Evolutionary conservation across 1,284 basidiomycete species (phyloP).

Genomic region (Malassezia japonica): DNA sequence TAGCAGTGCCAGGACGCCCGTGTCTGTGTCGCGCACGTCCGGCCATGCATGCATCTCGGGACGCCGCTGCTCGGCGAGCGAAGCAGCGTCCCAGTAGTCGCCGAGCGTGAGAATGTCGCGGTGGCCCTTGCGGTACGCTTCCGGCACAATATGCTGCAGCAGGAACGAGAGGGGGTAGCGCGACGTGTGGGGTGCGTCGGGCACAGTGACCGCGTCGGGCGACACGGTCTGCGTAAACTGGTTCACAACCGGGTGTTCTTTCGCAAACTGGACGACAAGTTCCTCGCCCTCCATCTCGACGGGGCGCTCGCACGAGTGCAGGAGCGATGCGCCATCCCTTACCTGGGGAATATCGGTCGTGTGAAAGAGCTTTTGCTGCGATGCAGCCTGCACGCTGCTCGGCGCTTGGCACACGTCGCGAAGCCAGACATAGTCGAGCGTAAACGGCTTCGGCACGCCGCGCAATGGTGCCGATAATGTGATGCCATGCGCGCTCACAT

Average conservation of each 20-base stretch:
- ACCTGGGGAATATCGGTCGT: constrained; percentile 54
- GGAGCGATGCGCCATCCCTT: constrained; percentile 49
- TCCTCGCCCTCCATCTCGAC: constrained; percentile 14
- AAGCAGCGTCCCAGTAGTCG: constrained; percentile 27
- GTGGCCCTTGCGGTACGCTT: constrained; percentile 31
- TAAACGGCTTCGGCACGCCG: constrained; percentile 22
- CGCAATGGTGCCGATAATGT: constrained; percentile 44
- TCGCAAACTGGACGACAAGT: constrained; percentile 22
- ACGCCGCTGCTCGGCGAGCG: not conserved
- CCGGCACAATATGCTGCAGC: constrained; percentile 52
- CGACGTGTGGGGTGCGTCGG: constrained; percentile 22
- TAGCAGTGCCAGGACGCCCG: constrained; percentile 36
- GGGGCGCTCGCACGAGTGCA: constrained; percentile 45
- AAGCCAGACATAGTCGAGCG: constrained; percentile 49
- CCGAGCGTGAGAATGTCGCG: constrained; percentile 32
- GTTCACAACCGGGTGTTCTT: constrained; percentile 26
- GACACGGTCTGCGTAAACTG: constrained; percentile 27
- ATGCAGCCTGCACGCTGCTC: constrained; percentile 62
- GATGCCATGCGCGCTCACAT: constrained; percentile 16
- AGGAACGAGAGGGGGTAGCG: constrained; percentile 50
- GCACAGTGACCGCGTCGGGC: not conserved
- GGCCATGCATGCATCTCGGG: not conserved
- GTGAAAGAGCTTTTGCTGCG: constrained; percentile 64
- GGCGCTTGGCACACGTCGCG: constrained; percentile 57
- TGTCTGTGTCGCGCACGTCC: constrained; percentile 19